phyloP scores from a whole-genome alignment of 306 rosid genomes.

The Urtica urens region DNA sequence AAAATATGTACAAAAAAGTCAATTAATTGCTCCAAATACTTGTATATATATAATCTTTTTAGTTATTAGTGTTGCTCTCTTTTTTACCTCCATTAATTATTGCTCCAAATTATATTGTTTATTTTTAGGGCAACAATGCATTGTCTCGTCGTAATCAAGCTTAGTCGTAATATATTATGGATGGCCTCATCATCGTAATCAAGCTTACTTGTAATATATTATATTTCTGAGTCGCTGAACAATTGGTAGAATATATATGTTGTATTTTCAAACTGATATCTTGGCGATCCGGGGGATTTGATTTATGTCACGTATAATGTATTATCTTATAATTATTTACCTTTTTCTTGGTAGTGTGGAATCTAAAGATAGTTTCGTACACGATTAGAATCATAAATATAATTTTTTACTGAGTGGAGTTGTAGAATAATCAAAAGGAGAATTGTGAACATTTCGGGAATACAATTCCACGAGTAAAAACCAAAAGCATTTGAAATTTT shows the following conservation, averaged over 20 bases:
- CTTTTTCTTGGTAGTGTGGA: background rate
- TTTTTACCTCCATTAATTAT: too few relatives aligned
- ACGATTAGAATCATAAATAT: conserved; percentile 3
- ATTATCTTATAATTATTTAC: background rate
- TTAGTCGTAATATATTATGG: background rate
- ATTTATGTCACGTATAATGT: background rate
- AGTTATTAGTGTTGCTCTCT: too few relatives aligned
- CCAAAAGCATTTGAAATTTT: background rate
- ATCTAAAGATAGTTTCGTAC: conserved; percentile 1
- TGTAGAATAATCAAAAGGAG: background rate
- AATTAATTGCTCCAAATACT: too few relatives aligned
- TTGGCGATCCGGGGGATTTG: background rate
- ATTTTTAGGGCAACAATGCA: background rate
- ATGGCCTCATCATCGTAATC: background rate
- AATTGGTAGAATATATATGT: background rate
- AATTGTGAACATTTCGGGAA: background rate
- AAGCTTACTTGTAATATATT: background rate
- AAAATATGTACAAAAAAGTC: too few relatives aligned
- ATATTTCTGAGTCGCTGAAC: background rate
- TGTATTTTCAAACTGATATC: background rate
- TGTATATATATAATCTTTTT: too few relatives aligned
- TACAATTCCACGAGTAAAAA: conserved; percentile 6
- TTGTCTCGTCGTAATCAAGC: background rate
- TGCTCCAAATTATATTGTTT: too few relatives aligned
- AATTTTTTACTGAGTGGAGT: background rate